Percentiles rank a stretch among this genome's conserved stretches.
phyloP scores from a whole-genome alignment of 2,329 filamentous ascomycete species.

The Ophiostoma triangulosporum region DNA sequence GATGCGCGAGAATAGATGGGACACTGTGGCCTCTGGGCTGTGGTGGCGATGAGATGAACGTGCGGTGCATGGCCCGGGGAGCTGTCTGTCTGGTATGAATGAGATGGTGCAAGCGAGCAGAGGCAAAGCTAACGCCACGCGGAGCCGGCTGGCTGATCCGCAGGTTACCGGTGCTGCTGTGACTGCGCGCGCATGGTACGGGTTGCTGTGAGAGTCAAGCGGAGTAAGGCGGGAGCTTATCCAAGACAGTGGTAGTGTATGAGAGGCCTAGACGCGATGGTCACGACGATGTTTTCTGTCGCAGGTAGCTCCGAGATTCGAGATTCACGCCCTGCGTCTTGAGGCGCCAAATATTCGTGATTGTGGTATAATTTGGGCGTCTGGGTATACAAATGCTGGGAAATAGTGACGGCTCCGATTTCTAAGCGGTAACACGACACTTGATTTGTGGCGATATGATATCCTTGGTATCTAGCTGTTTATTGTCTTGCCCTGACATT shows the following conservation, averaged over 20 bases:
- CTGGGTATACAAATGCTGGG: not conserved
- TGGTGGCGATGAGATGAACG: not conserved
- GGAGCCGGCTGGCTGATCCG: constrained; percentile 1
- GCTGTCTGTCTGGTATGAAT: not conserved
- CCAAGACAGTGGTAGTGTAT: not conserved
- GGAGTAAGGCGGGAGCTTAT: not conserved
- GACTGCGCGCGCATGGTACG: not conserved
- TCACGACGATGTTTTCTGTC: not conserved
- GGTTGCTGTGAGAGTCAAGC: not conserved
- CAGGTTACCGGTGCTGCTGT: not conserved
- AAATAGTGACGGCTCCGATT: not conserved
- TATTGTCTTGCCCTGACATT: too few species aligned
- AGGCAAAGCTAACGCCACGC: not conserved
- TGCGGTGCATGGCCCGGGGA: not conserved
- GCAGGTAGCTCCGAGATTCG: too few species aligned
- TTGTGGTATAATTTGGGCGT: too few species aligned
- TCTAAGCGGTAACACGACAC: too few species aligned
- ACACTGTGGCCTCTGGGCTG: not conserved
- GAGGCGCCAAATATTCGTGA: too few species aligned
- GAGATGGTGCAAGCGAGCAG: not conserved
- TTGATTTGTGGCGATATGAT: too few species aligned
- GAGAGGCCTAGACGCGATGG: not conserved
- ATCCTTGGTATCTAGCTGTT: too few species aligned
- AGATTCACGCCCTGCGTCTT: too few species aligned
- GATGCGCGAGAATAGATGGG: not conserved